Evolutionary conservation across 139 green algal species (phyloP), one percentile per base, ranked within the genome.

Genomic region (Chlorella ohadii): DNA sequence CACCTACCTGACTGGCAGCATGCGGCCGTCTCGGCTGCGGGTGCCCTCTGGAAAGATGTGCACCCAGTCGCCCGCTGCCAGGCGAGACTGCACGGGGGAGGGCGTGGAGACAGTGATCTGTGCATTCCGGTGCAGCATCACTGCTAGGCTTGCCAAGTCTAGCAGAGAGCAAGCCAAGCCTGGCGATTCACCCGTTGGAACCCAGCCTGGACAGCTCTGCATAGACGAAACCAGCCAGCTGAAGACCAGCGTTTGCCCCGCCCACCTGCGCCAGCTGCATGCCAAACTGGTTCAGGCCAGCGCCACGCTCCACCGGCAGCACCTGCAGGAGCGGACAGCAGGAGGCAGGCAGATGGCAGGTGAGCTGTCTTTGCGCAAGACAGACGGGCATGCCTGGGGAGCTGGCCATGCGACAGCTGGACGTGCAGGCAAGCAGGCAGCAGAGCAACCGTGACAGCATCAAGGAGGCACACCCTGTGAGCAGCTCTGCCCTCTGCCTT

Each of bases 1-100:
- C n/a, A 16, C 67, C 5, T 41, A 68, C 64, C 92, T 87, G 36
- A 94, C 88, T n/a, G 90, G 86, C 11, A 86, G 81, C 86, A 98
- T 87, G 16, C 38, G 82, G 28, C 92, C 94, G 39, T 95, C 88
- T 1, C 81, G 84, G 39, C 84, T 92, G 71, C 96, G 92, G 19
- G 93, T 98, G 84, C 96, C 96, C 86, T 98, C 96, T 0, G 96
- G 96, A 75, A 98, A 98, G 28, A 98, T 94, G 91, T 98, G 96
- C 77, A 98, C 94, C 96, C 96, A 98, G 41, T 97, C 94, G 16
- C 96, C 96, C 3, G 70, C 65, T 1, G 57, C 66, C 77, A 98
- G 86, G 22, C 87, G 88, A 9, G 76, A 75, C 76, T 82, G 76
- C 76, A 44, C 41, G 13, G 33, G 22, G 22, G 36, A 16, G 20